Conservation (phyloP, 2,329 filamentous ascomycete species). For the Stagonosporopsis chrysanthemi region DNA sequence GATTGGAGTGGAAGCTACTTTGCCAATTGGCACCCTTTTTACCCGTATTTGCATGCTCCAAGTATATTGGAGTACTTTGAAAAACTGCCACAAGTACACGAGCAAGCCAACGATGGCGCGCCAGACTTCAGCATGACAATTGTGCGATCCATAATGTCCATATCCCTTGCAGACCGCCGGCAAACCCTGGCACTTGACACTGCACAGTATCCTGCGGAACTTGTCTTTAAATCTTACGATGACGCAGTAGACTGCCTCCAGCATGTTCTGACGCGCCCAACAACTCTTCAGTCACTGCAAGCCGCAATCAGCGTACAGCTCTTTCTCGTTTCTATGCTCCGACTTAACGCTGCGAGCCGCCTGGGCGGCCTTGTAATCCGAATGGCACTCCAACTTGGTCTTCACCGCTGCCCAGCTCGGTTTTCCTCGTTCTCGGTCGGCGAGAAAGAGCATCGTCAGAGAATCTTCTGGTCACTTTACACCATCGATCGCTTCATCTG, state of each 20-base stretch:
- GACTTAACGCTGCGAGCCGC: conserved; percentile 64
- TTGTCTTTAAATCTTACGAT: conserved; percentile 60
- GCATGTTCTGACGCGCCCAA: conserved; percentile 56
- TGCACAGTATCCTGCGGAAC: conserved; percentile 49
- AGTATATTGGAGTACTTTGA: conserved; percentile 59
- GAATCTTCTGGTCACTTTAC: conserved; percentile 66
- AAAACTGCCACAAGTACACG: conserved; percentile 47
- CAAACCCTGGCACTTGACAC: conserved; percentile 44
- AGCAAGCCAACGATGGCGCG: conserved; percentile 32
- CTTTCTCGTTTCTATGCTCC: conserved; percentile 64
- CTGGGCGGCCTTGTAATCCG: conserved; percentile 63
- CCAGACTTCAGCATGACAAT: conserved; percentile 52
- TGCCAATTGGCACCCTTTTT: conserved; percentile 64
- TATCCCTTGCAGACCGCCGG: conserved; percentile 62
- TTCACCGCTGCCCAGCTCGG: conserved; percentile 65
- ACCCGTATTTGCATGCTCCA: conserved; percentile 65
- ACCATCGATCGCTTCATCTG: conserved; percentile 63
- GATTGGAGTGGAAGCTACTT: conserved; percentile 63
- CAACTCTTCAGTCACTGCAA: conserved; percentile 56
- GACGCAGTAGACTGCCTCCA: conserved; percentile 60
- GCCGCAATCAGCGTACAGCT: conserved; percentile 62
- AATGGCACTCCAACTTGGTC: conserved; percentile 64
- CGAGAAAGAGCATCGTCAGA: conserved; percentile 59
- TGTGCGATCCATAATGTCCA: conserved; percentile 60
- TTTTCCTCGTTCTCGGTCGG: conserved; percentile 59